phyloP scores from a whole-genome alignment of 1,139 yeast genomes.

The Meyerozyma athensensis region DNA sequence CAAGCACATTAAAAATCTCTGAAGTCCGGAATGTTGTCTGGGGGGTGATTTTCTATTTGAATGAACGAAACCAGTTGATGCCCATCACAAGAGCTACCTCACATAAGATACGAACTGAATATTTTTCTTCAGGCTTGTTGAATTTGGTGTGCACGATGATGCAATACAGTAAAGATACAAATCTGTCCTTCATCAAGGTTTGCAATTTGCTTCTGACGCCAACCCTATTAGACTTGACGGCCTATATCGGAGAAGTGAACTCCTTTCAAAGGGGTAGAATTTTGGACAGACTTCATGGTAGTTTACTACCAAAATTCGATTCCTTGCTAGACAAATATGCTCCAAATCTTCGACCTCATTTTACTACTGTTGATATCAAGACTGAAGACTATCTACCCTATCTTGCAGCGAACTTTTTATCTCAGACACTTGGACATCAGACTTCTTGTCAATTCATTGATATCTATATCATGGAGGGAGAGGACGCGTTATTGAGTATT shows the following conservation, averaged over 20 bases:
- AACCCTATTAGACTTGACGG: constrained; percentile 22
- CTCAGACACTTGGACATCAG: constrained; percentile 22
- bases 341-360: constrained; percentile 47
- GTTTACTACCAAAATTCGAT: constrained; percentile 37
- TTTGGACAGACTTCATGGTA: constrained; percentile 12
- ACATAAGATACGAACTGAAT: not conserved
- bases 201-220: constrained; percentile 38
- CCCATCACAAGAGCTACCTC: not conserved
- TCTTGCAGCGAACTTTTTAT: constrained; percentile 17
- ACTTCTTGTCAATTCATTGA: constrained; percentile 41
- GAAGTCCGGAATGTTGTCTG: not conserved
- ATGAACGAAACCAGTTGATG: not conserved
- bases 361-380: constrained; percentile 33
- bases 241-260: constrained; percentile 6
- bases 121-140: constrained; percentile 23
- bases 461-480: constrained; percentile 58
- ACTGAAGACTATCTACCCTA: constrained; percentile 25
- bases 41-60: not conserved
- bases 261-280: constrained; percentile 2
- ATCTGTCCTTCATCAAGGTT: constrained; percentile 41
- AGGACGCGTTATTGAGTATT: constrained; percentile 43
- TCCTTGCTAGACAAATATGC: constrained; percentile 40
- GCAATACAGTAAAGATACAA: constrained; percentile 28
- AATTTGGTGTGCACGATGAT: constrained; percentile 40
- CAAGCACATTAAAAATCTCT: not conserved